Evolutionary conservation across 164 flowering plant species (phyloP).

Genomic region (Nymphaea thermarum): DNA sequence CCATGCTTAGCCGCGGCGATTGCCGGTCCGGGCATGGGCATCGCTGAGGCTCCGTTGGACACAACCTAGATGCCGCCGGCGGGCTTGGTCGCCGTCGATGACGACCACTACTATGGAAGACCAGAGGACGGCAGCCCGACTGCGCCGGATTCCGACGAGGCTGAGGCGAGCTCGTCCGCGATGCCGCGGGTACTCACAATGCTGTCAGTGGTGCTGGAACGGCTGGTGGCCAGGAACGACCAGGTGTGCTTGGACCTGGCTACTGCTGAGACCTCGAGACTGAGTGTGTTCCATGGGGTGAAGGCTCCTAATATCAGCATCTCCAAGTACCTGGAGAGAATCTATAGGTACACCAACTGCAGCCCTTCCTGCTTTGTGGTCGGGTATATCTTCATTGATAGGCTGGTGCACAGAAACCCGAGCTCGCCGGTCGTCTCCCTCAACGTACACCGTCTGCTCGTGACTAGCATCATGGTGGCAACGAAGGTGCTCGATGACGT

Average conservation of each 20-base stretch:
- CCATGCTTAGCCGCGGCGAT: too few relatives aligned
- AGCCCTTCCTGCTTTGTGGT: slow-evolving; percentile 93
- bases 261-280: slow-evolving; percentile 19
- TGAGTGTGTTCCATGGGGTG: slow-evolving; percentile 68
- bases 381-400: slow-evolving; percentile 72
- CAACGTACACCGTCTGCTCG: slow-evolving; percentile 77
- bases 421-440: slow-evolving; percentile 60
- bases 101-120: background rate
- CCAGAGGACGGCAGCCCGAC: background rate
- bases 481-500: slow-evolving; percentile 88
- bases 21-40: background rate
- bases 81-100: background rate
- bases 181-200: slow-evolving; percentile 62
- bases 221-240: slow-evolving; percentile 72
- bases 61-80: background rate
- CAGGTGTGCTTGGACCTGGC: slow-evolving; percentile 13
- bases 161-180: slow-evolving; percentile 33
- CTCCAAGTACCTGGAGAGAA: slow-evolving; percentile 71
- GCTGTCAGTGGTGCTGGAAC: slow-evolving; percentile 49
- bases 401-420: slow-evolving; percentile 66
- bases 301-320: slow-evolving; percentile 75
- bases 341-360: slow-evolving; percentile 75
- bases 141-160: slow-evolving; percentile 6
- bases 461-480: slow-evolving; percentile 85
- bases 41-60: background rate